Evolutionary conservation across 1,284 basidiomycete genomes (phyloP), one percentile per base, ranked within the genome.

Genomic region (Sanghuangporus baumii): DNA sequence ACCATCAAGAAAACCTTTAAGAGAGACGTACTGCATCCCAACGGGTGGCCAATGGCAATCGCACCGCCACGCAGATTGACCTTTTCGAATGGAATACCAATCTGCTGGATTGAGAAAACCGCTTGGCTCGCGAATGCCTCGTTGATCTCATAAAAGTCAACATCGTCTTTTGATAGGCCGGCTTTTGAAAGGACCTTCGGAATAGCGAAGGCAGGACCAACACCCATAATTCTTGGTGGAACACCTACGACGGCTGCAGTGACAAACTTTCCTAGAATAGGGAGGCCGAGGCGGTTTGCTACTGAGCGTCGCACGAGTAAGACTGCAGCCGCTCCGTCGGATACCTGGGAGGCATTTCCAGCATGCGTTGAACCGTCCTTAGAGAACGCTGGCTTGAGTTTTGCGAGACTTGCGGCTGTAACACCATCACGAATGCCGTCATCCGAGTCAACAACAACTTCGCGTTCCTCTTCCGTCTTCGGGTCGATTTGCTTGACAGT

Each of bases 251-350:
- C 86, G 48, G 84, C 80, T 6, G 89, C 86, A 47, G 83, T 82
- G 71, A 96, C 87, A 74, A 87, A 98, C 79, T 98, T 98, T 78
- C 93, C 97, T 63, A 96, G 66, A 71, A 99, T 91, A 54, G 94
- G 94, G 43, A 99, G 82, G 50, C 93, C 91, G 66, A 96, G 88
- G 71, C 89, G 90, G 76, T 91, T 89, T 18, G 96, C 96, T 41
- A 89, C 84, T 34, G 89, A 91, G 62, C 96, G 87, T 65, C 94
- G 85, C 40, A 93, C 84, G 62, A 98, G 87, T 61, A 99, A 77
- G 56, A 98, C 95, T 0, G 96, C 96, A 55, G 96, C 94, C 23
- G 96, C 96, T 66, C 96, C 96, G 71, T 99, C 97, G n/a, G 94
- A 95, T 55, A 99, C 87, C 74, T 98, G 96, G 26, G 91, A 95